These are phyloP conservation scores for Ganoderma lucidum DNA, from an alignment of 1,284 basidiomycete species.

Conservation along the genomic window DNA sequence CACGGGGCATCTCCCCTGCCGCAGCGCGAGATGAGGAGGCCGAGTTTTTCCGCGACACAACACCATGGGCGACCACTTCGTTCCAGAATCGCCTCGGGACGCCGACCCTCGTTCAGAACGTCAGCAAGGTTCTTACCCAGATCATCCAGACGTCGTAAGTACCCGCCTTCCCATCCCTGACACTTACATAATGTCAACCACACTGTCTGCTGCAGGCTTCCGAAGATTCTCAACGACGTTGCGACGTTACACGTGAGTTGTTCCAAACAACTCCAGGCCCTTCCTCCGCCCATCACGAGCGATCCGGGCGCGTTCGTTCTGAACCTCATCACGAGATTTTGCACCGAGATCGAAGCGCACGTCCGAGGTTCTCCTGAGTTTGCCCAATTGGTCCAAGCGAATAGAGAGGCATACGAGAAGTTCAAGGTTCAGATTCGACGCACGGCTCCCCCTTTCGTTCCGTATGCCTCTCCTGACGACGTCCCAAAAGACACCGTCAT, in stretches of 20 bases:
- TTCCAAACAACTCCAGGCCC: background rate
- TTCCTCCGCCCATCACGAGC: background rate
- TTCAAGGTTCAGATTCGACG: background rate
- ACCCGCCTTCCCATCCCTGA: background rate
- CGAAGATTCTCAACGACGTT: background rate
- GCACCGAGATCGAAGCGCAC: slow-evolving; percentile 44
- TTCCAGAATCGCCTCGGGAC: slow-evolving; percentile 58
- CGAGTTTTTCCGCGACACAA: background rate
- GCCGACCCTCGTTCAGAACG: slow-evolving; percentile 55
- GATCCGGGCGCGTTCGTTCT: slow-evolving; percentile 50
- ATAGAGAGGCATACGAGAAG: slow-evolving; percentile 42
- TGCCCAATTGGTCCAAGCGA: slow-evolving; percentile 48
- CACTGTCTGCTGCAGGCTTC: background rate
- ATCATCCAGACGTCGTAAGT: slow-evolving; percentile 9
- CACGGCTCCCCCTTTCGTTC: background rate
- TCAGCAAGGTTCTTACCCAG: slow-evolving; percentile 59
- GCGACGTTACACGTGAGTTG: background rate
- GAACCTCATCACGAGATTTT: slow-evolving; percentile 54
- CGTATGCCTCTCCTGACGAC: background rate
- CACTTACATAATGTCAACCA: background rate
- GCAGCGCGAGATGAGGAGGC: slow-evolving; percentile 44
- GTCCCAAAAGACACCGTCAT: background rate
- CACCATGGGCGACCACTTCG: background rate
- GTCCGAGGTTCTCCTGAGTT: slow-evolving; percentile 47
- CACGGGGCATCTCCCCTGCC: slow-evolving; percentile 43